Evolutionary conservation across 2,329 filamentous ascomycete species (phyloP).

Genomic region (Claviceps sorghi): DNA sequence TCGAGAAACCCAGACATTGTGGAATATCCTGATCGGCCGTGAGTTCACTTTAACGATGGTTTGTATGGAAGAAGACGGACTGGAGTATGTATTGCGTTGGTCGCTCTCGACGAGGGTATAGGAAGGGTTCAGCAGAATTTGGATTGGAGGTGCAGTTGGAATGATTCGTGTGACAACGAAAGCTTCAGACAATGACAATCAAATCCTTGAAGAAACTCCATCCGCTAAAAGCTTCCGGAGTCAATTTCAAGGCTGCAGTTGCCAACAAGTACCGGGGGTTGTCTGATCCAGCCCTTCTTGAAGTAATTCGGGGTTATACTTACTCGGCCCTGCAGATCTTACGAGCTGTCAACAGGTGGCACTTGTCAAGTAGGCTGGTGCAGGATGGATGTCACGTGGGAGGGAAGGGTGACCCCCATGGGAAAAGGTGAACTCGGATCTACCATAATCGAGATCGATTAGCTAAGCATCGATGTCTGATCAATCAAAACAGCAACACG

Average conservation of each 20-base stretch:
- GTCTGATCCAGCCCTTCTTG: slow-evolving; percentile 8
- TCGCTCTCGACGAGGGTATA: neutral
- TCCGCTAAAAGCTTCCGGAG: neutral
- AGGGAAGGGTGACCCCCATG: neutral
- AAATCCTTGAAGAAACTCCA: neutral
- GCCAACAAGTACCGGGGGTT: slow-evolving; percentile 16
- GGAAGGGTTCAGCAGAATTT: neutral
- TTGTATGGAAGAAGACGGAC: neutral
- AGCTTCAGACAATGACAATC: neutral
- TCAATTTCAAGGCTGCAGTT: slow-evolving; percentile 14
- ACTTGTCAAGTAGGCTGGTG: slow-evolving; percentile 2
- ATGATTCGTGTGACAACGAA: neutral
- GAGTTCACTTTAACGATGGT: neutral
- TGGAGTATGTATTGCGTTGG: neutral
- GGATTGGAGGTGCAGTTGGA: neutral
- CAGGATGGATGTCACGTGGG: slow-evolving; percentile 3
- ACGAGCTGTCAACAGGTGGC: slow-evolving; percentile 4
- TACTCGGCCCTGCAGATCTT: neutral
- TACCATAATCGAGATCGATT: neutral
- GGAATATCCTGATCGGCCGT: slow-evolving; percentile 15
- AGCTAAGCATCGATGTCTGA: neutral
- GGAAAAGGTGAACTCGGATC: neutral
- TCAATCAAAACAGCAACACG: neutral
- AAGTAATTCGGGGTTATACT: slow-evolving; percentile 9
- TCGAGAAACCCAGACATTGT: slow-evolving; percentile 92